Evolutionary conservation across 805 yeast species (phyloP).

Genomic region (Kregervanrija fluxuum): DNA sequence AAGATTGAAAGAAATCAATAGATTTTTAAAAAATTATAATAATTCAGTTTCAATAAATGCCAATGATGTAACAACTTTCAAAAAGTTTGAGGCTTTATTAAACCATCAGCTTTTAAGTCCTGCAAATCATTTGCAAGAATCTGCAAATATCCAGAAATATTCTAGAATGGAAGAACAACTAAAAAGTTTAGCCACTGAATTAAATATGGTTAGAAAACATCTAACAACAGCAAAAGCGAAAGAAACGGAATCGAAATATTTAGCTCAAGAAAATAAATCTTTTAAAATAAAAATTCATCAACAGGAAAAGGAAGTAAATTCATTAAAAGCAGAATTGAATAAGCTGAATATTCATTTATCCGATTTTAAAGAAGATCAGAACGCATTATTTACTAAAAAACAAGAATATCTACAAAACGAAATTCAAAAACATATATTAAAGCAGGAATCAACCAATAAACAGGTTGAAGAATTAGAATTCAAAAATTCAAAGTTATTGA

Average conservation of each 20-base stretch:
- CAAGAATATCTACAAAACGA: too few species aligned
- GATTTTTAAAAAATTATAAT: conserved; percentile 46
- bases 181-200: conserved; percentile 15
- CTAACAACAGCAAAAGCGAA: conserved; percentile 13
- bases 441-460: too few species aligned
- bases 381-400: too few species aligned
- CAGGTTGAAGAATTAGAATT: too few species aligned
- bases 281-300: background rate
- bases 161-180: conserved; percentile 16
- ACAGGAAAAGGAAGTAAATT: background rate
- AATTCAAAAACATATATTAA: too few species aligned
- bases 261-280: conserved; percentile 9
- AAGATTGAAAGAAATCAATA: conserved; percentile 46
- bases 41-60: conserved; percentile 7
- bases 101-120: background rate
- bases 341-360: background rate
- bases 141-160: conserved; percentile 2
- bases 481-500: too few species aligned
- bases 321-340: background rate
- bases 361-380: too few species aligned
- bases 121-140: background rate
- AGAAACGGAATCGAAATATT: conserved; percentile 11
- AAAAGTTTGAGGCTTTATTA: background rate
- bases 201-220: conserved; percentile 15
- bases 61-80: background rate